These are phyloP conservation scores for Tricholoma sp. DNA, from an alignment of 768 basidiomycete genomes.

Conservation along the genomic window DNA sequence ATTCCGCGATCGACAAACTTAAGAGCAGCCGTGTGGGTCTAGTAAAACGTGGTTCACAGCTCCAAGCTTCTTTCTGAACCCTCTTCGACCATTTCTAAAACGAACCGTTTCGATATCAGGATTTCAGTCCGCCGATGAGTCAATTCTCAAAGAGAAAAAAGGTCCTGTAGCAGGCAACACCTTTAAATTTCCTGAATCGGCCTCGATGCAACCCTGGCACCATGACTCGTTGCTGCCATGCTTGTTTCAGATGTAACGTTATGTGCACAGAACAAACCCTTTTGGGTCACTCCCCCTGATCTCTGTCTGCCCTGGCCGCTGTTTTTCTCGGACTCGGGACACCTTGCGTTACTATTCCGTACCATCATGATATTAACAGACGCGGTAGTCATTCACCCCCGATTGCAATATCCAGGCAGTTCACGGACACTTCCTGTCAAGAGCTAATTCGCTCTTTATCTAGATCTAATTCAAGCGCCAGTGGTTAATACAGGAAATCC, in stretches of 20 bases:
- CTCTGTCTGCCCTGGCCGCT: background rate
- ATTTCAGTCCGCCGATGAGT: background rate
- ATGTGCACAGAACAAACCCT: background rate
- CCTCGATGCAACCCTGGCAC: background rate
- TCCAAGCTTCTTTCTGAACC: background rate
- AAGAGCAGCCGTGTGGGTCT: background rate
- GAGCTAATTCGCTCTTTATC: background rate
- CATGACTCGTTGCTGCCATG: too few relatives aligned
- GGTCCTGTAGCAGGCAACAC: background rate
- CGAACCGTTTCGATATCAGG: background rate
- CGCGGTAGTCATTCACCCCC: background rate
- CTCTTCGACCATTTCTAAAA: background rate
- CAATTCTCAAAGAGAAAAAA: background rate
- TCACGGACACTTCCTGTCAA: constrained; percentile 2
- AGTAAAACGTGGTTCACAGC: background rate
- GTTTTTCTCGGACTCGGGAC: background rate
- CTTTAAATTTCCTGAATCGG: background rate
- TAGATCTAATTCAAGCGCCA: background rate
- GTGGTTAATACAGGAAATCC: background rate
- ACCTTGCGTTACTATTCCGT: background rate
- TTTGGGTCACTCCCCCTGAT: background rate
- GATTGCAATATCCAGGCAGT: background rate
- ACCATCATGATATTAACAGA: background rate
- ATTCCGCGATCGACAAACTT: background rate
- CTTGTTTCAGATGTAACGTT: background rate